These are phyloP conservation scores for Periconia macrospinosa DNA, from an alignment of 2,329 filamentous ascomycete genomes.

Conservation along the genomic window DNA sequence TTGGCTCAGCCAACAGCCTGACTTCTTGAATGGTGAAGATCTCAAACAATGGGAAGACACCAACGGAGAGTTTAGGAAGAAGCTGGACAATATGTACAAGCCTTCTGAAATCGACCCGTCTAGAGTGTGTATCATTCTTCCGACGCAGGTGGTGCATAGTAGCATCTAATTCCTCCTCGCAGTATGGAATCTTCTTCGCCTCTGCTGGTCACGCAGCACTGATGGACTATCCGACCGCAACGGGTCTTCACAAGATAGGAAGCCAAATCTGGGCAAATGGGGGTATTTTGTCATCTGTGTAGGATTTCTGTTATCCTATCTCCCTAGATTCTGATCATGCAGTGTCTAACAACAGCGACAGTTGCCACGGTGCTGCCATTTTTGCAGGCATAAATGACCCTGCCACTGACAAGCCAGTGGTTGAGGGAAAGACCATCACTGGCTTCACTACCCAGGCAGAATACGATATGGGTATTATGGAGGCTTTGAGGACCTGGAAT, in stretches of 20 bases:
- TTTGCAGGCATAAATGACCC: neutral
- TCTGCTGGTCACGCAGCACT: constrained; percentile 50
- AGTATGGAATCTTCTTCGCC: constrained; percentile 43
- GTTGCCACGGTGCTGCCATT: neutral
- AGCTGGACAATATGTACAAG: too few species aligned
- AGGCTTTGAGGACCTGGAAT: too few species aligned
- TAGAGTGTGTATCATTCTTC: too few species aligned
- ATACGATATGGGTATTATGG: neutral
- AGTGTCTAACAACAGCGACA: too few species aligned
- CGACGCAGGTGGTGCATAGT: too few species aligned
- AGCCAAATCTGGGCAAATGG: constrained; percentile 39
- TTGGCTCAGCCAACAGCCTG: constrained; percentile 47
- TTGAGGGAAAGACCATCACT: neutral
- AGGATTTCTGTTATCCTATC: too few species aligned
- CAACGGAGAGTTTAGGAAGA: constrained; percentile 49
- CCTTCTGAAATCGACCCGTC: constrained; percentile 52
- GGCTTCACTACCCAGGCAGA: neutral
- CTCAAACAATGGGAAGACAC: constrained; percentile 44
- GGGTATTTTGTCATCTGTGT: constrained; percentile 27
- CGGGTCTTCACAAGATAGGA: constrained; percentile 45
- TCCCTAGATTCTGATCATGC: too few species aligned
- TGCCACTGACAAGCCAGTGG: neutral
- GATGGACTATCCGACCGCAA: constrained; percentile 50
- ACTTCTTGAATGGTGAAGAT: constrained; percentile 48
- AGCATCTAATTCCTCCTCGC: too few species aligned